These are phyloP conservation scores for Mycosphaerella sp. DNA, from an alignment of 2,329 filamentous ascomycete genomes.

Conservation along the genomic window DNA sequence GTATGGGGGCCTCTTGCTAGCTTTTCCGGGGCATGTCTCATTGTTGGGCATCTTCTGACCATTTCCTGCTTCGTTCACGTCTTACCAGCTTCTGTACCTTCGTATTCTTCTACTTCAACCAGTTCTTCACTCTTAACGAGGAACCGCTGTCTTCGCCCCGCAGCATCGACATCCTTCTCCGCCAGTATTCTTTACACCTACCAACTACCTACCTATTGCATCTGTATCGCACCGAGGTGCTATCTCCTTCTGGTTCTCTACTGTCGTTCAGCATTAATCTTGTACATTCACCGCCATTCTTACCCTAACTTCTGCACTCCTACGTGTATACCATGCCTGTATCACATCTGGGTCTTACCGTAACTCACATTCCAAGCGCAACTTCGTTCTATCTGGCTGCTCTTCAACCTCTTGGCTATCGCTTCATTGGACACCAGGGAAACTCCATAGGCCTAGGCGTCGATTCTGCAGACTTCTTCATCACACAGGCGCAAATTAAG, in stretches of 20 bases:
- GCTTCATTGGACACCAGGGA: conserved; percentile 58
- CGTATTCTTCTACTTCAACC: conserved; percentile 9
- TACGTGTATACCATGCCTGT: conserved; percentile 47
- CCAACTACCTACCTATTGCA: neutral
- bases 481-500: conserved; percentile 56
- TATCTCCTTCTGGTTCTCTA: conserved; percentile 14
- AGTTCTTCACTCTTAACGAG: conserved; percentile 8
- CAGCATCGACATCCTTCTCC: conserved; percentile 10
- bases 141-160: conserved; percentile 7
- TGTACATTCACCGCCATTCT: conserved; percentile 5
- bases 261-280: conserved; percentile 13
- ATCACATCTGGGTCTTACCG: conserved; percentile 58
- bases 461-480: conserved; percentile 56
- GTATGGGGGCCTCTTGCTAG: conserved; percentile 7
- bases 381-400: conserved; percentile 78
- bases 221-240: conserved; percentile 7
- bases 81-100: conserved; percentile 8
- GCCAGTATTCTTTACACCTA: conserved; percentile 8
- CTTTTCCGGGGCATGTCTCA: conserved; percentile 9
- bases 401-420: conserved; percentile 69
- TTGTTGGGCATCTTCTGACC: conserved; percentile 6
- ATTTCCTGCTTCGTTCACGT: conserved; percentile 4
- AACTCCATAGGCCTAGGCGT: conserved; percentile 57
- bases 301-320: conserved; percentile 2
- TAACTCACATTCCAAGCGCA: conserved; percentile 70